These are phyloP conservation scores for Jatropha curcas DNA, from an alignment of 345 rosid species.

Conservation along the genomic window DNA sequence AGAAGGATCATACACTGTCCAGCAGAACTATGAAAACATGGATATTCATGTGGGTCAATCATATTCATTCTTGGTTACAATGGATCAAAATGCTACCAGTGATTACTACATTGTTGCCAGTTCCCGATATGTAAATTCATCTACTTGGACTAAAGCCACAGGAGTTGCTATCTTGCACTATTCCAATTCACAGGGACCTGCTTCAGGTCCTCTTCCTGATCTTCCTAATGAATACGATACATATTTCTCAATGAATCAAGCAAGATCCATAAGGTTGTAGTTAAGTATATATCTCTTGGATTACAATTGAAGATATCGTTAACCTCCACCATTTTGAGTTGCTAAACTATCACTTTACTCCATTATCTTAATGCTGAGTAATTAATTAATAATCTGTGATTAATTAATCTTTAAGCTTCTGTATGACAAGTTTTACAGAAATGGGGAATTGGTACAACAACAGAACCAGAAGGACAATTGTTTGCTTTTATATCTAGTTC, in stretches of 20 bases:
- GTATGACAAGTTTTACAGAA: constrained; percentile 1
- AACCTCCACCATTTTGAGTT: constrained; percentile 8
- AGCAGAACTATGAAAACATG: constrained; percentile 76
- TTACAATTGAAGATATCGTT: constrained; percentile 16
- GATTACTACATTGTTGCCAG: constrained; percentile 90
- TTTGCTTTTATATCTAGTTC: constrained; percentile 1
- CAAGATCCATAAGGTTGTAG: constrained; percentile 93
- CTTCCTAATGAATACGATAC: constrained; percentile 66
- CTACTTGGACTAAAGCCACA: constrained; percentile 48
- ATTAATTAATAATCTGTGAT: background rate
- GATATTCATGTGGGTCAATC: constrained; percentile 97
- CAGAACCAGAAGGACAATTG: background rate
- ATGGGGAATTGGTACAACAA: background rate
- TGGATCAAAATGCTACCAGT: constrained; percentile 80
- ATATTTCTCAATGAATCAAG: constrained; percentile 94
- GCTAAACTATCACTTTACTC: constrained; percentile 14
- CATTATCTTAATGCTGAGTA: background rate
- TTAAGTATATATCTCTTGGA: constrained; percentile 24
- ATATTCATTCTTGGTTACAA: constrained; percentile 81
- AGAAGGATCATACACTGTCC: constrained; percentile 90
- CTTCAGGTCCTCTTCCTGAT: constrained; percentile 87
- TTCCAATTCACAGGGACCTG: constrained; percentile 78
- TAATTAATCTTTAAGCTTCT: constrained; percentile 2
- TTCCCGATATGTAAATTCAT: constrained; percentile 60
- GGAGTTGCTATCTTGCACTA: constrained; percentile 87